Evolutionary conservation across 2,329 filamentous ascomycete species (phyloP).

Genomic region (Tolypocladium sp.): DNA sequence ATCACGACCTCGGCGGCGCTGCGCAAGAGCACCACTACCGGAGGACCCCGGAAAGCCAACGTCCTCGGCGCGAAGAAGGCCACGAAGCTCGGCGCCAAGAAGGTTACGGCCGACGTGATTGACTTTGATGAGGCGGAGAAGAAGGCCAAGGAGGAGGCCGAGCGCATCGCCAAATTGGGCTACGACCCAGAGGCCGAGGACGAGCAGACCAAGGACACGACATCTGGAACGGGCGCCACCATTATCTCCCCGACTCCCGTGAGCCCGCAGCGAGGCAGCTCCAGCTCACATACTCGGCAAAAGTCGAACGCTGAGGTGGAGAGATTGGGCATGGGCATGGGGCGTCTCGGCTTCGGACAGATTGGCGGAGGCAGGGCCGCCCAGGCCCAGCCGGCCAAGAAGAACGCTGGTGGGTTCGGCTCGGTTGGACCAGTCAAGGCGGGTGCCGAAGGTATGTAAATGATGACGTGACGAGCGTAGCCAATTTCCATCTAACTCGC

Average conservation of each 20-base stretch:
- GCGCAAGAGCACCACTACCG: conserved; percentile 58
- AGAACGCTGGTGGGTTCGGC: conserved; percentile 79
- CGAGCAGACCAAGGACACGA: conserved; percentile 35
- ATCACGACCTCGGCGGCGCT: conserved; percentile 73
- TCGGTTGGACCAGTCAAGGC: conserved; percentile 70
- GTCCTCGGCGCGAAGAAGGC: conserved; percentile 80
- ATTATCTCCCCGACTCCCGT: conserved; percentile 69
- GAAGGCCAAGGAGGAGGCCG: conserved; percentile 94
- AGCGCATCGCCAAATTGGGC: conserved; percentile 88
- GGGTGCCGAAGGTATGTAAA: conserved; percentile 51
- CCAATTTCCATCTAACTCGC: not conserved
- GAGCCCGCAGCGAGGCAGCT: conserved; percentile 51
- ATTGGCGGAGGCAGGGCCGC: conserved; percentile 56
- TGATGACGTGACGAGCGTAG: not conserved
- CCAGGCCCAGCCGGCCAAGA: conserved; percentile 46
- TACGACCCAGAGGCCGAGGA: conserved; percentile 89
- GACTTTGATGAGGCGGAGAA: conserved; percentile 97
- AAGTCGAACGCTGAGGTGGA: conserved; percentile 74
- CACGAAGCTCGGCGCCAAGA: conserved; percentile 86
- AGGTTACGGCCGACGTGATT: conserved; percentile 69
- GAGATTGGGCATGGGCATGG: conserved; percentile 80
- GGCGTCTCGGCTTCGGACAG: conserved; percentile 80
- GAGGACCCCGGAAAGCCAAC: conserved; percentile 69
- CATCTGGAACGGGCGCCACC: conserved; percentile 47
- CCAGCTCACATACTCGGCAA: conserved; percentile 46